Evolutionary conservation across 371 early-diverging fungal genomes (phyloP).

Genomic region (Actinomortierella wolfii): DNA sequence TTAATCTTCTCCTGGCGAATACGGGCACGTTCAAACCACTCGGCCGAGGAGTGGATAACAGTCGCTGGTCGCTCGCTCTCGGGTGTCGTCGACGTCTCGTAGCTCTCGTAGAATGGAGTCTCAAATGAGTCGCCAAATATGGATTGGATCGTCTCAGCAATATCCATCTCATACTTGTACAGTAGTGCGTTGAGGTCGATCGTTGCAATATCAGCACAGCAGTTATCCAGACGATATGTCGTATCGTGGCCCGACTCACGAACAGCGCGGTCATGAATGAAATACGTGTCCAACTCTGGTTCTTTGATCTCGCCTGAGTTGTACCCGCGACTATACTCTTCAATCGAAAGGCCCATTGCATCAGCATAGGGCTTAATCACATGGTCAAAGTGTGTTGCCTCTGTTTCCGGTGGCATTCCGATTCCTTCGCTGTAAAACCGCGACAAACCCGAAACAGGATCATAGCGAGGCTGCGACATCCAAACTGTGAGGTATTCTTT

Average conservation of each 20-base stretch:
- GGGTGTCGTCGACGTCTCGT: conserved; percentile 7
- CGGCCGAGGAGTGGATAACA: conserved; percentile 48
- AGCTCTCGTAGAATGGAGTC: conserved; percentile 26
- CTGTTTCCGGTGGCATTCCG: conserved; percentile 98
- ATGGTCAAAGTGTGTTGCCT: conserved; percentile 92
- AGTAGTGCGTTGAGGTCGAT: conserved; percentile 90
- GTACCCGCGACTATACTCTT: conserved; percentile 77
- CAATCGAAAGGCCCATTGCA: conserved; percentile 64
- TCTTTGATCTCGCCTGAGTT: conserved; percentile 66
- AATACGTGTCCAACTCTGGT: conserved; percentile 91
- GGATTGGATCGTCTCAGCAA: conserved; percentile 73
- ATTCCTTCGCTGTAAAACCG: conserved; percentile 88
- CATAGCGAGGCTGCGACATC: conserved; percentile 83
- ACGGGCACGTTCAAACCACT: conserved; percentile 62
- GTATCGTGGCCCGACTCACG: conserved; percentile 98
- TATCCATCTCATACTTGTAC: conserved; percentile 94
- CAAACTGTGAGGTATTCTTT: conserved; percentile 94
- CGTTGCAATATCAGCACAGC: conserved; percentile 91
- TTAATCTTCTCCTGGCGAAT: conserved; percentile 62
- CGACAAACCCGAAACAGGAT: conserved; percentile 77
- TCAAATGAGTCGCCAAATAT: conserved; percentile 61
- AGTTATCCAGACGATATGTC: conserved; percentile 90
- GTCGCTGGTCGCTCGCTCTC: conserved; percentile 15
- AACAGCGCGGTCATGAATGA: conserved; percentile 96
- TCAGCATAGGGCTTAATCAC: conserved; percentile 86